Percentiles rank a stretch among this genome's conserved stretches.
These are phyloP conservation scores for Nothophytophthora sp. DNA, from an alignment of 352 stramenopile species.

Conservation along the genomic window DNA sequence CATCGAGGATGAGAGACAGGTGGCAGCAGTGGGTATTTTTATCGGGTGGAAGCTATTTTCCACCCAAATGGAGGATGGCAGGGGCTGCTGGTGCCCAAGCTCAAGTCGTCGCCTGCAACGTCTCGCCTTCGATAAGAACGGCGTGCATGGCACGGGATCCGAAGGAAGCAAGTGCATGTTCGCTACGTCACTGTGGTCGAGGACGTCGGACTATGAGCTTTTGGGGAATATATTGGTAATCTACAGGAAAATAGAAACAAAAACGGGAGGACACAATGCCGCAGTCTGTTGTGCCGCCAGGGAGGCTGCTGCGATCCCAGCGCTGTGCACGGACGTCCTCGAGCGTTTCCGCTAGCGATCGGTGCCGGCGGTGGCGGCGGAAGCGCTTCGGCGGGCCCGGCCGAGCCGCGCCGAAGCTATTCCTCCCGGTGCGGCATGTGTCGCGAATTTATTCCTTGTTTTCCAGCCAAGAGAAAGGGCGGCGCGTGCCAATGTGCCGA, in stretches of 20 bases:
- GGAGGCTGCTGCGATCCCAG: no score
- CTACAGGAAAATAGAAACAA: not conserved
- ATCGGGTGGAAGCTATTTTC: constrained; percentile 1
- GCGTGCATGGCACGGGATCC: no score
- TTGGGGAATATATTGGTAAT: no score
- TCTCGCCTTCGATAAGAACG: no score
- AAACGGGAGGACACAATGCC: not conserved
- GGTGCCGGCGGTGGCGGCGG: not conserved
- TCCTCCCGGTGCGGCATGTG: constrained; percentile 9
- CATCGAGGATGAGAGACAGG: no score
- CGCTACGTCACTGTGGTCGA: no score
- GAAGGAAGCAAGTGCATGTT: no score
- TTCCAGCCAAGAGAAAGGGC: not conserved
- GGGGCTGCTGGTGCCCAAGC: not conserved
- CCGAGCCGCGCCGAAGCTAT: constrained; percentile 39
- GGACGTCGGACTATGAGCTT: no score
- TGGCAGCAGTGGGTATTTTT: constrained; percentile 23
- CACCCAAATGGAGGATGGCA: constrained; percentile 7
- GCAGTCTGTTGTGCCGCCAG: not conserved
- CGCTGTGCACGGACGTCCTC: not conserved
- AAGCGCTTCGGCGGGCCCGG: not conserved
- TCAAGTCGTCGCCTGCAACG: no score
- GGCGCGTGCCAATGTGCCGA: no score
- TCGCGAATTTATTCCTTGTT: constrained; percentile 21
- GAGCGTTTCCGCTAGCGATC: constrained; percentile 4